A percentile compares a stretch with the other conserved stretches of the same genome.
phyloP scores from a whole-genome alignment of 805 yeast species.

The Candida adriatica region DNA sequence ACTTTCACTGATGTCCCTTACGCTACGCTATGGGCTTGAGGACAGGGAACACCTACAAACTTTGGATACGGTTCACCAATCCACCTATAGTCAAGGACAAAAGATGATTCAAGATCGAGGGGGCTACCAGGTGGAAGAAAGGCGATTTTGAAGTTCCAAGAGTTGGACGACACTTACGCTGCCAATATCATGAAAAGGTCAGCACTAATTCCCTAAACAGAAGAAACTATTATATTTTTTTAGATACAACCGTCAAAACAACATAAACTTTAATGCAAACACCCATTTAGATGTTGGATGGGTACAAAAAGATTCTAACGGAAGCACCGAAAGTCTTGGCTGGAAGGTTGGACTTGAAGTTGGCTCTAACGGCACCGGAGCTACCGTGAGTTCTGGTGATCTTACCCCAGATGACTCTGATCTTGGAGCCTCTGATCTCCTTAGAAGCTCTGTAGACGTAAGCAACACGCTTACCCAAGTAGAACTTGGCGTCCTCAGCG shows the following conservation, averaged over 20 bases:
- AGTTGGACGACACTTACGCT: no score
- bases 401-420: slow-evolving; percentile 99
- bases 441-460: slow-evolving; percentile 98
- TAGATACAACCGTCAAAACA: slow-evolving; percentile 13
- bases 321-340: slow-evolving; percentile 99
- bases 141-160: no score
- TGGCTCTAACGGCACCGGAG: slow-evolving; percentile 97
- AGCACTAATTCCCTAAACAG: slow-evolving; percentile 1
- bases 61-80: no score
- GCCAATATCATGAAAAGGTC: neutral
- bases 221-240: slow-evolving; percentile 15
- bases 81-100: no score
- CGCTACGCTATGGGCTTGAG: no score
- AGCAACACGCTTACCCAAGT: slow-evolving; percentile 99
- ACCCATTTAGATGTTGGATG: slow-evolving; percentile 87
- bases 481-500: slow-evolving; percentile 95
- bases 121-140: no score
- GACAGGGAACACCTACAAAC: no score
- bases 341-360: slow-evolving; percentile 98
- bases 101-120: no score
- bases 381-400: slow-evolving; percentile 98
- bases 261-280: slow-evolving; percentile 15
- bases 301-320: slow-evolving; percentile 99
- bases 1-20: no score
- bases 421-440: slow-evolving; percentile 97